Evolutionary conservation across 306 rosid species (phyloP), one percentile per base, ranked within the genome.

Genomic region (Echinosophora koreensis): DNA sequence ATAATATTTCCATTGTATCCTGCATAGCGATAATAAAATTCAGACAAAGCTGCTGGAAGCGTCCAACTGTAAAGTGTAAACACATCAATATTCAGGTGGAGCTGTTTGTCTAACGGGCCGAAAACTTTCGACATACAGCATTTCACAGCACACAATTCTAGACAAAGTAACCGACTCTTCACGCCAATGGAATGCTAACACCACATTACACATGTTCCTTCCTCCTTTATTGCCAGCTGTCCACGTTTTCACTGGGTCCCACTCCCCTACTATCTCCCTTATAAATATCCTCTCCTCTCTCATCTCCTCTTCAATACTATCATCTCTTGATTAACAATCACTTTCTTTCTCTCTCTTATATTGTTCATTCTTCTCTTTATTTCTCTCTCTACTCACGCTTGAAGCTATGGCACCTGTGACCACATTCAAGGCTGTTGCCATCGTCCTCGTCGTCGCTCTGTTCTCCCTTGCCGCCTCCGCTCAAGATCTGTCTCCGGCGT

Each of bases 401-500:
- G 14, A 44, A 30, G 14, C 59, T 8, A 90, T 90, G 91, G 92
- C 88, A 1, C 5, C 68, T 0, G 13, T 13, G 3, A 60, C 9
- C 47, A 4, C 77, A 39, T 35, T 82, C n/a, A n/a, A n/a, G n/a
- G n/a, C n/a, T n/a, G n/a, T n/a, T 54, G 49, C 81, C 44, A 2
- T 68, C 56, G 51, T 84, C 57, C 49, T 80, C n/a, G 60, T 42
- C 52, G 71, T 74, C 8, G 81, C 59, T 39, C 9, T 87, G 49
- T 49, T 86, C 61, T 77, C 77, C 16, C 52, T 80, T 42, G 67
- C 63, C 16, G 87, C 73, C 1, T 3, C 79, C 15, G 89, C 86
- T 3, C 90, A 87, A 68, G 88, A 85, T 0, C 0, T 15, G 1
- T 22, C 78, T 0, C 61, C 82, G 0, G 27, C 71, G 1, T 83